Evolutionary conservation across 257 asterid species (phyloP).

Genomic region (Solanum etuberosum): DNA sequence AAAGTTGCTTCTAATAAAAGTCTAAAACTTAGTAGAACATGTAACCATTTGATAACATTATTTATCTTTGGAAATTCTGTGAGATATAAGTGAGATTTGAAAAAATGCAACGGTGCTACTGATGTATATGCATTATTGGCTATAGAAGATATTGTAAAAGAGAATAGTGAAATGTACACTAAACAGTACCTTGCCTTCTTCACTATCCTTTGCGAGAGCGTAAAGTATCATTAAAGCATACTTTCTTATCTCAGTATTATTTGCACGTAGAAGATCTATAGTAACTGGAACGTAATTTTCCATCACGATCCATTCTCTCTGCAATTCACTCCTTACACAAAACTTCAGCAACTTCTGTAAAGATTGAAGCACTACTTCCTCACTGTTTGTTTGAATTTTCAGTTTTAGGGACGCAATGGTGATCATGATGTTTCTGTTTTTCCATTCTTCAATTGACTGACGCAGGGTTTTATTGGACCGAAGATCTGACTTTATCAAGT

Average conservation of each 20-base stretch:
- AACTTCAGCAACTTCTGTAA: conserved; percentile 13
- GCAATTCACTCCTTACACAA: conserved; percentile 18
- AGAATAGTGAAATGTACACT: background rate
- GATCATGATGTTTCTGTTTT: conserved; percentile 27
- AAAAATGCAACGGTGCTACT: background rate
- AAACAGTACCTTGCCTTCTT: conserved; percentile 24
- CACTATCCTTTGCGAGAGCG: conserved; percentile 27
- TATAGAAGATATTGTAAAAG: background rate
- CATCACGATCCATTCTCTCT: conserved; percentile 41
- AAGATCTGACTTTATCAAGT: conserved; percentile 12
- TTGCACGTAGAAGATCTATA: conserved; percentile 12
- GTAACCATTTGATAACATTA: background rate
- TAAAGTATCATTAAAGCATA: conserved; percentile 24
- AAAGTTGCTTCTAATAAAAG: background rate
- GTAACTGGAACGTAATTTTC: conserved; percentile 32
- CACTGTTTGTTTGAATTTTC: conserved; percentile 14
- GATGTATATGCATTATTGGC: background rate
- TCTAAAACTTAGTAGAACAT: background rate
- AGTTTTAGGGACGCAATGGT: conserved; percentile 30
- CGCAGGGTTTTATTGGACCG: conserved; percentile 30
- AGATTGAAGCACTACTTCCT: conserved; percentile 14
- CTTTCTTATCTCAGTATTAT: conserved; percentile 12
- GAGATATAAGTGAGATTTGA: background rate
- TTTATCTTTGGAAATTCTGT: background rate
- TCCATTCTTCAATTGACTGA: conserved; percentile 45